phyloP scores from a whole-genome alignment of 1,284 basidiomycete genomes.

The Trametes pubescens region DNA sequence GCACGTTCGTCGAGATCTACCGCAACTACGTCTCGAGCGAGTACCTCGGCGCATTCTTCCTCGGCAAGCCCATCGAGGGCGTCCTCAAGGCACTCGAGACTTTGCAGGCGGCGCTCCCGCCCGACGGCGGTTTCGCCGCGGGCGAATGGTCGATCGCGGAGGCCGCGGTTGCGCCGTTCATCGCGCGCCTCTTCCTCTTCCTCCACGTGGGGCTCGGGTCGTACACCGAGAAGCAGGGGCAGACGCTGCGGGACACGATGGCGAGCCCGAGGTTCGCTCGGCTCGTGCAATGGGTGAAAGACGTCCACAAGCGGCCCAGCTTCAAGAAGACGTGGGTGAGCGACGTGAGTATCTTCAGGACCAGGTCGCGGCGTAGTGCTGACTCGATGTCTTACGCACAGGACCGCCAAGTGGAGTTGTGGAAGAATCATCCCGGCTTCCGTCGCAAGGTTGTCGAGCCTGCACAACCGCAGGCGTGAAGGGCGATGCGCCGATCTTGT shows the following conservation, averaged over 20 bases:
- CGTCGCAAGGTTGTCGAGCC: background rate
- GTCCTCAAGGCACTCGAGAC: conserved; percentile 45
- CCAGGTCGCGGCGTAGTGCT: background rate
- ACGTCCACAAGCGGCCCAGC: conserved; percentile 41
- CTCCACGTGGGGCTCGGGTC: conserved; percentile 42
- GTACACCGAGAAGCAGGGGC: conserved; percentile 39
- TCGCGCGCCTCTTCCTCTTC: conserved; percentile 40
- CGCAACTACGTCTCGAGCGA: conserved; percentile 56
- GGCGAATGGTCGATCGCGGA: conserved; percentile 60
- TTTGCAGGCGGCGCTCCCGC: conserved; percentile 44
- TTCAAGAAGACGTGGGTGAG: conserved; percentile 42
- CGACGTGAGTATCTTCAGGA: conserved; percentile 36
- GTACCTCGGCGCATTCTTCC: conserved; percentile 48
- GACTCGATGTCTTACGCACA: background rate
- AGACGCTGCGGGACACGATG: conserved; percentile 37
- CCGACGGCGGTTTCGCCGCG: conserved; percentile 39
- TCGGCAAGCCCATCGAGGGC: conserved; percentile 49
- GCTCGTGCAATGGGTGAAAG: conserved; percentile 40
- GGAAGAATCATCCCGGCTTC: conserved; percentile 10
- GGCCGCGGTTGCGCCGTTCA: conserved; percentile 53
- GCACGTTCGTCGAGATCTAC: conserved; percentile 65
- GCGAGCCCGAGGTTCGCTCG: conserved; percentile 38
- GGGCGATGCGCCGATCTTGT: background rate
- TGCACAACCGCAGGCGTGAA: background rate
- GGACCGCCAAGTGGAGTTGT: conserved; percentile 1